These are phyloP conservation scores for Aureobasidium pullulans DNA, from an alignment of 2,329 filamentous ascomycete species.

Conservation along the genomic window DNA sequence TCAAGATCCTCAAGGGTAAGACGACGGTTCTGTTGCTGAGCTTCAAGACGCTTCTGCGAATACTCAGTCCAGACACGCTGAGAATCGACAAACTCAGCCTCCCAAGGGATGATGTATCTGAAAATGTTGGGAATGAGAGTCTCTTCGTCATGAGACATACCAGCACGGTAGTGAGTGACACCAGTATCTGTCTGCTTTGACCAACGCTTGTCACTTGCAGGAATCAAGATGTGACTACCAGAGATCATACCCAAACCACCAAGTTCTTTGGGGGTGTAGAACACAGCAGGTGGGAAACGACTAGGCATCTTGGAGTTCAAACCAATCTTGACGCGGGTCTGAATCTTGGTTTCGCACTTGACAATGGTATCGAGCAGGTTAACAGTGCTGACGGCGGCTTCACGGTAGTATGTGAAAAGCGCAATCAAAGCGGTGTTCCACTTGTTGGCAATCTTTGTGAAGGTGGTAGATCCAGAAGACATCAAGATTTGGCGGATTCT, in stretches of 20 bases:
- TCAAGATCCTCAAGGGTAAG: conserved; percentile 93
- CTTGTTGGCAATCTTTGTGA: conserved; percentile 99
- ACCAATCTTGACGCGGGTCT: conserved; percentile 97
- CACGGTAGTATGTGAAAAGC: conserved; percentile 96
- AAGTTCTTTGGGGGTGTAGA: conserved; percentile 96
- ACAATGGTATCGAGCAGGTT: conserved; percentile 93
- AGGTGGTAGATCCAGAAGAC: conserved; percentile 98
- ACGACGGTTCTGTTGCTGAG: conserved; percentile 92
- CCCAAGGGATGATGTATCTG: conserved; percentile 98
- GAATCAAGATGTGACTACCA: conserved; percentile 94
- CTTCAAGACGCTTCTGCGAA: conserved; percentile 93
- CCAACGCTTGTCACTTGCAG: conserved; percentile 95
- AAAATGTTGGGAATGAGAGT: conserved; percentile 98
- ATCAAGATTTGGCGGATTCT: conserved; percentile 96
- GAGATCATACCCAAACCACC: conserved; percentile 99
- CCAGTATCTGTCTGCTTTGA: conserved; percentile 96
- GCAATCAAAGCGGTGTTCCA: conserved; percentile 98
- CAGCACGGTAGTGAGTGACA: conserved; percentile 91
- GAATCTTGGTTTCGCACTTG: conserved; percentile 99
- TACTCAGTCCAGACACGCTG: conserved; percentile 99
- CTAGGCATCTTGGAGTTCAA: conserved; percentile 97
- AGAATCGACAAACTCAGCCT: conserved; percentile 97
- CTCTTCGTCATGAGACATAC: conserved; percentile 98
- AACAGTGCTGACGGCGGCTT: conserved; percentile 92
- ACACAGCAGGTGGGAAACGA: conserved; percentile 94